Base-by-base conservation (phyloP, 352 stramenopile species). In the Phytophthora colocasiae region DNA sequence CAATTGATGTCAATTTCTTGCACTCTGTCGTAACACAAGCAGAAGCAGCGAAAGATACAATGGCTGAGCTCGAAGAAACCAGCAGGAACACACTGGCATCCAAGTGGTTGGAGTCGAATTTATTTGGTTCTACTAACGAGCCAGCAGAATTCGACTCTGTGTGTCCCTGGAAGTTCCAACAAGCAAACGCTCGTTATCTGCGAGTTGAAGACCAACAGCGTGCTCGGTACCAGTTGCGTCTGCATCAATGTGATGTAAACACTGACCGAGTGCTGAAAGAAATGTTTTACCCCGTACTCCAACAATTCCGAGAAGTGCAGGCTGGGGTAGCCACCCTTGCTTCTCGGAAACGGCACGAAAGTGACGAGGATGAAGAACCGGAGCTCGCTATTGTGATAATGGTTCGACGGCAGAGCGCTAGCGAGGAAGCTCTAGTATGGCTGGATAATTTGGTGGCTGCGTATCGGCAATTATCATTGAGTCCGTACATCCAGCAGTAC, bases 371-470 rank as follows among this genome's bases (percentile, higher is more conserved):
- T 5, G 47, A 54, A 19, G 47, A 41, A 1, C 9, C 29, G 17
- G 47, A 54, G 29, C 29, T 72, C 22, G 49, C 39, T 22, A 58
- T 63, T 15, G 46, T 29, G 4, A 14, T 68, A 26, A 59, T 66
- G 40, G n/a, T 72, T 31, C 47, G 34, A 45, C 57, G 58, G 2
- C 43, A 67, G 1, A 58, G 17, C 19, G 44, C 50, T 3, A 68
- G 64, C 17, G 50, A 63, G 26, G 57, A 55, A 58, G 49, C 57
- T 41, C 19, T 71, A 10, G 0, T 43, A 8, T 62, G 57, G 56
- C 43, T 67, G 43, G 49, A 62, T 51, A 71, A 67, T 44, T 48
- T 71, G 31, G 58, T 71, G 24, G 52, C 63, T 26, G 56, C 63
- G 39, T 58, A 60, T 47, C 49, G 58, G 2, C 56, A 71, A 29